phyloP scores from a whole-genome alignment of 179 eudicot species.

The Gypsophila paniculata region DNA sequence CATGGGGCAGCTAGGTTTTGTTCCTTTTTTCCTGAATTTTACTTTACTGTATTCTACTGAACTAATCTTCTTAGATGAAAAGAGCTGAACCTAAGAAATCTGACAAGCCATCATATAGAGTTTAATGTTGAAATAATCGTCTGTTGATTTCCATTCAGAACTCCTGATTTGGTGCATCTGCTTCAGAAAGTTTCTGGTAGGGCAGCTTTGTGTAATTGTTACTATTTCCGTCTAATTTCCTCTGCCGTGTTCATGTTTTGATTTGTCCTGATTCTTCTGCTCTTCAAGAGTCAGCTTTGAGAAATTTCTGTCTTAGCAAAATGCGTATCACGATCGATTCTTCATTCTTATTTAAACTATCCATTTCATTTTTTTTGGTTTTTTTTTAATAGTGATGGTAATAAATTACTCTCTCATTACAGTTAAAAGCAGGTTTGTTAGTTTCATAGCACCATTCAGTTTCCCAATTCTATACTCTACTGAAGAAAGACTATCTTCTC shows the following conservation, averaged over 20 bases:
- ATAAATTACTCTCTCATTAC: background rate
- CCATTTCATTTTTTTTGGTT: background rate
- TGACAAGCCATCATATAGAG: background rate
- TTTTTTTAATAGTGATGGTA: background rate
- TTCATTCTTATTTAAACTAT: background rate
- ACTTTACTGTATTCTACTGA: background rate
- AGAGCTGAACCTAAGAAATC: background rate
- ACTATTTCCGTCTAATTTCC: background rate
- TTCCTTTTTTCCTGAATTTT: background rate
- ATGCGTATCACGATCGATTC: background rate
- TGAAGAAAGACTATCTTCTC: background rate
- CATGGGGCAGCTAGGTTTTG: conserved; percentile 5
- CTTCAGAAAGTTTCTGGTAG: background rate
- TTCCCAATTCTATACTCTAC: no score
- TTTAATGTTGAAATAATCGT: conserved; percentile 1
- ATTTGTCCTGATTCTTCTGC: background rate
- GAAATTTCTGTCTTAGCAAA: background rate
- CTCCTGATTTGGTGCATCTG: background rate
- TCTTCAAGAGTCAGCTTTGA: conserved; percentile 1
- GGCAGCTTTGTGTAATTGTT: conserved; percentile 4
- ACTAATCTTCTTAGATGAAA: background rate
- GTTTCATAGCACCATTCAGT: background rate
- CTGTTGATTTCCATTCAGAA: background rate
- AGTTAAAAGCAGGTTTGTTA: background rate
- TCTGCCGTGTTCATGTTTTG: background rate